Percentiles rank a stretch among this genome's conserved stretches.
Conservation (phyloP, 495 filamentous ascomycete genomes). For the Astrothelium macrocarpum region DNA sequence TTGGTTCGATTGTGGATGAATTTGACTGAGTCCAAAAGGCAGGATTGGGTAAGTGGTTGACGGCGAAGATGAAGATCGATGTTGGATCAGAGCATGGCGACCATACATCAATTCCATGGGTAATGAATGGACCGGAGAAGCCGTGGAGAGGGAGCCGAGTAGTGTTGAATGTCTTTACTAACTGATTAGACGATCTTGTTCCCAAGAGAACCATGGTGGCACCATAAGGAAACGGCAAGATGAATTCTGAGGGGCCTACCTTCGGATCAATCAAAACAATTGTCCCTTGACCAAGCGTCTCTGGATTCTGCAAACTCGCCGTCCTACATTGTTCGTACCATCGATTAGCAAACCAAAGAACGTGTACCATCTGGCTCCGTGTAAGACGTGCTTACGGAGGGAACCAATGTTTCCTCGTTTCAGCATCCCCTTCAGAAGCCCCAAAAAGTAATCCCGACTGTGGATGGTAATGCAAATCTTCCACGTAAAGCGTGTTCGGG, state of each 20-base stretch:
- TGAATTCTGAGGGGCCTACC: constrained; percentile 22
- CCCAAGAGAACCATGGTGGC: too few relatives aligned
- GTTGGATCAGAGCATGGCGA: constrained; percentile 33
- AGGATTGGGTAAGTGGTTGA: constrained; percentile 49
- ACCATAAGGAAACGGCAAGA: background rate
- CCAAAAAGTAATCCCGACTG: constrained; percentile 44
- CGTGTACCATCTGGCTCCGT: constrained; percentile 17
- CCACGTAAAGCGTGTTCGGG: constrained; percentile 46
- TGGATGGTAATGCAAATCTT: constrained; percentile 50
- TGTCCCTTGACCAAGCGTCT: constrained; percentile 27
- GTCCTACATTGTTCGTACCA: background rate
- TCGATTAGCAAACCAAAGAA: background rate
- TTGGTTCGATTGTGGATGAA: background rate
- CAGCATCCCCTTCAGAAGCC: constrained; percentile 43
- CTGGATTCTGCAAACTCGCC: background rate
- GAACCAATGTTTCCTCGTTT: constrained; percentile 46
- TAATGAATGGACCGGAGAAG: constrained; percentile 46
- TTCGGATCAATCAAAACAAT: constrained; percentile 48
- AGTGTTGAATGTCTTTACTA: constrained; percentile 41
- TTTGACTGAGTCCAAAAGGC: background rate
- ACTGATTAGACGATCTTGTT: background rate
- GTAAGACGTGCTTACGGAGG: constrained; percentile 37
- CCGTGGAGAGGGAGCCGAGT: constrained; percentile 39
- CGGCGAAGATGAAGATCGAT: constrained; percentile 50
- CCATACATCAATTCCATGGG: constrained; percentile 53